phyloP scores from a whole-genome alignment of 306 rosid genomes.

The Vachellia pachyceras region DNA sequence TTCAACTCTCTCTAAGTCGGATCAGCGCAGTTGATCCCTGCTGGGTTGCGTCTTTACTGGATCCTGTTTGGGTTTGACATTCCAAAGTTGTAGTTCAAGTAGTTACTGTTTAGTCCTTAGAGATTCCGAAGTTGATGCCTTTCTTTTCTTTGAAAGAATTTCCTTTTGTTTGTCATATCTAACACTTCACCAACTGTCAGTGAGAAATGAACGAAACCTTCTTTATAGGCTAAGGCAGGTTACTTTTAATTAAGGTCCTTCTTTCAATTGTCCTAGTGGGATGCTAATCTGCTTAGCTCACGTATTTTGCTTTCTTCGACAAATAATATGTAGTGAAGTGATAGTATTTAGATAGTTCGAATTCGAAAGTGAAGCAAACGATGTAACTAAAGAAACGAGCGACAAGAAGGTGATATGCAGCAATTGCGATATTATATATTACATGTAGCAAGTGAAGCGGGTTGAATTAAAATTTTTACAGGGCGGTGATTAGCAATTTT shows the following conservation, averaged over 20 bases:
- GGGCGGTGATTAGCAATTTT: neutral
- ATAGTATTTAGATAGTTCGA: neutral
- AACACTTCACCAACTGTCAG: neutral
- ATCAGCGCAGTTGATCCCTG: conserved; percentile 40
- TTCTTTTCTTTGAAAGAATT: neutral
- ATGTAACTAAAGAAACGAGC: neutral
- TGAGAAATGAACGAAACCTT: neutral
- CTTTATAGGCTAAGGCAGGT: neutral
- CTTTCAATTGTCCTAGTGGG: neutral
- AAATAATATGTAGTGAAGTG: neutral
- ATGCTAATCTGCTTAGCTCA: neutral
- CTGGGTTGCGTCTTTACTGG: neutral
- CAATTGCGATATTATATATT: neutral
- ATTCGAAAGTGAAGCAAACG: conserved; percentile 19
- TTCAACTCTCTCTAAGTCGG: conserved; percentile 44
- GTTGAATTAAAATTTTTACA: neutral
- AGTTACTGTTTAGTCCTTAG: neutral
- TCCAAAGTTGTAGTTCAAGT: neutral
- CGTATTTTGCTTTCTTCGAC: neutral
- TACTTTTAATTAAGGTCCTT: neutral
- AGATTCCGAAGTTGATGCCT: neutral
- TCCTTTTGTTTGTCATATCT: neutral
- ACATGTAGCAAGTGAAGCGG: conserved; percentile 18
- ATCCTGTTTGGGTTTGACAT: conserved; percentile 25
- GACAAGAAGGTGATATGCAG: neutral